These are phyloP conservation scores for Acanthamoeba lenticulata DNA, from an alignment of 208 protist genomes.

Conservation along the genomic window DNA sequence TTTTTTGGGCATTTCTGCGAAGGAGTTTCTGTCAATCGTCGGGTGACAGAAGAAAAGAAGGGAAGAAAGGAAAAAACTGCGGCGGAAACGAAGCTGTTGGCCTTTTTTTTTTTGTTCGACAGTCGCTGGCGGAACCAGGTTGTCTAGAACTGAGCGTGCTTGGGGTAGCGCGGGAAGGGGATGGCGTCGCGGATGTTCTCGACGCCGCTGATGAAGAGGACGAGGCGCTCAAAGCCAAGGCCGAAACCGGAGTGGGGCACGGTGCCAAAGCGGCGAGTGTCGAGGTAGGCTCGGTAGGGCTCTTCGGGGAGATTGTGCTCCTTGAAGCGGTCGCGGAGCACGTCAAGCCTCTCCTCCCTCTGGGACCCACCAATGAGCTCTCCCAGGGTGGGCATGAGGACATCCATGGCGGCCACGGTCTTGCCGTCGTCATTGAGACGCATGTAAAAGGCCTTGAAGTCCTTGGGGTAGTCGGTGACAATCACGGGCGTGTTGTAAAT, in stretches of 20 bases:
- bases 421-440: constrained; percentile 81
- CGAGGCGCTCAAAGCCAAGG: constrained; percentile 83
- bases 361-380: constrained; percentile 89
- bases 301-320: background rate
- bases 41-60: background rate
- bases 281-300: constrained; percentile 80
- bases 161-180: constrained; percentile 79
- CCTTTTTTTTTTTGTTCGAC: background rate
- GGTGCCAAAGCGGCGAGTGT: constrained; percentile 84
- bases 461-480: constrained; percentile 87
- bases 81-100: too few species aligned
- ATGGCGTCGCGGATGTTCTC: constrained; percentile 84
- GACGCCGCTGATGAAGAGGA: constrained; percentile 76
- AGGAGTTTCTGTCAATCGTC: background rate
- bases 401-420: constrained; percentile 85
- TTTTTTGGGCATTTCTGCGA: background rate
- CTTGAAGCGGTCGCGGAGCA: constrained; percentile 8
- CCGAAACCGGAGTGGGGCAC: constrained; percentile 89
- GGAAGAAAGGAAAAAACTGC: too few species aligned
- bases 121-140: background rate
- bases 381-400: constrained; percentile 86
- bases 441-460: constrained; percentile 89
- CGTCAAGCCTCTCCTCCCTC: constrained; percentile 78
- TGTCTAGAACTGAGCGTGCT: constrained; percentile 51
- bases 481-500: constrained; percentile 77